Base-by-base conservation (phyloP, 345 rosid species). In the Hevea brasiliensis region DNA sequence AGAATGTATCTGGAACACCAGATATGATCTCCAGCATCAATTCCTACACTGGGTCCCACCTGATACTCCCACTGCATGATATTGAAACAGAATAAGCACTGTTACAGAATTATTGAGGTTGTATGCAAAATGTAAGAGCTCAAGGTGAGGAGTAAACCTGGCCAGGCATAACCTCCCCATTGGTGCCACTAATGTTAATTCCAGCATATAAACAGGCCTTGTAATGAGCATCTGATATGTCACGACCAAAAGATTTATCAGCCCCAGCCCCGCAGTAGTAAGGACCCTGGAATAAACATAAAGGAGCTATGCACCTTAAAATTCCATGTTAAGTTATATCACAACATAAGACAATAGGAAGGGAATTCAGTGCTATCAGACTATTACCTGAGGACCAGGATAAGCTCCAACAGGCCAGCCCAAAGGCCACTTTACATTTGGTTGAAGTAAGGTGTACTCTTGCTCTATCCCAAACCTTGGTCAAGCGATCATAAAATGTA, bases 351-450 rank as follows among this genome's bases (percentile, higher is more conserved):
- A 35, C 4, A 7, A 45, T 42, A 14, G 50, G 15, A 4, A n/a
- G 6, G 6, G 41, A 44, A 54, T 15, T 40, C 8, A 10, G 7
- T n/a, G 58, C 61, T 24, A 21, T 18, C 41, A 44, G 40, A 54
- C 67, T 67, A 58, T 65, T 79, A 91, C 99, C 98, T 95, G 99
- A 53, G 99, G 99, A 74, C 98, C 97, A 68, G 98, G 99, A 73
- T 81, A 95, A 26, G 84, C 99, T 84, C 99, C 99, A 65, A 92
- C 94, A 13, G 99, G 99, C 99, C 99, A 95, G 73, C 99, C 99
- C 87, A 95, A 84, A 70, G 99, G 99, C 99, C 99, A 95, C 62
- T 83, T 86, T 40, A 92, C 96, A 72, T 95, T 83, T 77, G 82
- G 74, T 81, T 92, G 98, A 72, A 95, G 84, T 70, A 95, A 86